A percentile compares a stretch with the other conserved stretches of the same genome.
These are phyloP conservation scores for Boletus sensibilis DNA, from an alignment of 768 basidiomycete species.

Conservation along the genomic window DNA sequence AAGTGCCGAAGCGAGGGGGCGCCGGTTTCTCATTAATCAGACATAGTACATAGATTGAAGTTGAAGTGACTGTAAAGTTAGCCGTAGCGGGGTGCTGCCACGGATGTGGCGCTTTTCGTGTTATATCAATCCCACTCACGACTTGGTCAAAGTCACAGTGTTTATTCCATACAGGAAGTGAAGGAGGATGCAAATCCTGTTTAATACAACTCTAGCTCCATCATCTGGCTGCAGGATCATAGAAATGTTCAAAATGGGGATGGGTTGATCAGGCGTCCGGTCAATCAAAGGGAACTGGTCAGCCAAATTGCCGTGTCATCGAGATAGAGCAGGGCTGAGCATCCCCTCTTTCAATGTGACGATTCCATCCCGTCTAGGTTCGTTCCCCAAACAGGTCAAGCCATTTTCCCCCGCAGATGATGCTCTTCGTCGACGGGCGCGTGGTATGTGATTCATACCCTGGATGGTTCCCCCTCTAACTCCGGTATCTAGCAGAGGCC, in stretches of 20 bases:
- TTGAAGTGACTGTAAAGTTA: too few species aligned
- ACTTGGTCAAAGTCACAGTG: neutral
- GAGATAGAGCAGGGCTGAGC: neutral
- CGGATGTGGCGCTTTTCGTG: too few species aligned
- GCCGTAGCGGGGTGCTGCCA: too few species aligned
- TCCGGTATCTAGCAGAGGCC: slow-evolving; percentile 9
- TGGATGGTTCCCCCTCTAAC: neutral
- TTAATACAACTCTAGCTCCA: slow-evolving; percentile 4
- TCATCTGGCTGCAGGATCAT: neutral
- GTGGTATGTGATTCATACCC: slow-evolving; percentile 12
- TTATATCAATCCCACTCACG: too few species aligned
- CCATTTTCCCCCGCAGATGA: slow-evolving; percentile 47
- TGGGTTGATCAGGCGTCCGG: neutral
- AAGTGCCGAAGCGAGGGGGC: too few species aligned
- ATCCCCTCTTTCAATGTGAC: neutral
- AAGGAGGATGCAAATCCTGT: slow-evolving; percentile 1
- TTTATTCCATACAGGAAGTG: neutral
- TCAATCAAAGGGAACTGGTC: neutral
- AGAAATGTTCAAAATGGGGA: neutral
- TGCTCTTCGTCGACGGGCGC: slow-evolving; percentile 40
- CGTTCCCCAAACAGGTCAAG: slow-evolving; percentile 3
- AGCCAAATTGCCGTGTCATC: neutral
- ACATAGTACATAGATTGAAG: too few species aligned
- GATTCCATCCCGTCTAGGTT: slow-evolving; percentile 1
- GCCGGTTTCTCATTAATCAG: too few species aligned